These are phyloP conservation scores for Tricholoma matsutake DNA, from an alignment of 768 basidiomycete genomes.

Conservation along the genomic window DNA sequence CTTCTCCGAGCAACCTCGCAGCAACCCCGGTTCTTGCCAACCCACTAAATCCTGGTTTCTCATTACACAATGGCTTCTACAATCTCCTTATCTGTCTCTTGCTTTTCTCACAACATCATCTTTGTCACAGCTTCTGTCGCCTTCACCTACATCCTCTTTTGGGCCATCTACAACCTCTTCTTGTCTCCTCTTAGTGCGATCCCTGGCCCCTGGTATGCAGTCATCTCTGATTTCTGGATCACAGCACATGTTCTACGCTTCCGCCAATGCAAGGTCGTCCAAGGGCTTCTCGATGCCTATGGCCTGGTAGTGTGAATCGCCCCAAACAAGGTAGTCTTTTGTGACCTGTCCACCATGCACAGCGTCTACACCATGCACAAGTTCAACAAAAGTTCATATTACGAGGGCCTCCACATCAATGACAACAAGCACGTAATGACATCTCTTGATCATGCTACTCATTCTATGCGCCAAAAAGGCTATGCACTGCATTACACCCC, in stretches of 20 bases:
- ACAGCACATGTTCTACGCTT: conserved; percentile 71
- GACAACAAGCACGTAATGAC: conserved; percentile 88
- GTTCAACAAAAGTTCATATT: conserved; percentile 79
- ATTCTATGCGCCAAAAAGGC: conserved; percentile 68
- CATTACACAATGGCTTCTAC: conserved; percentile 30
- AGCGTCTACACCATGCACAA: conserved; percentile 74
- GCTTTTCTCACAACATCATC: conserved; percentile 33
- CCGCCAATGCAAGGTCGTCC: conserved; percentile 67
- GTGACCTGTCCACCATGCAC: conserved; percentile 65
- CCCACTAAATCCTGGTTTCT: conserved; percentile 12
- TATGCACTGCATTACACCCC: conserved; percentile 74
- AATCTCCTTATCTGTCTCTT: conserved; percentile 28
- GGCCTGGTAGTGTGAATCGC: conserved; percentile 78
- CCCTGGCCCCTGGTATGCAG: conserved; percentile 81
- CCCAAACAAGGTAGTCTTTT: conserved; percentile 78
- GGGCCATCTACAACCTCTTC: conserved; percentile 47
- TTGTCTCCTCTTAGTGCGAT: conserved; percentile 70
- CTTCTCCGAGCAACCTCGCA: conserved; percentile 26
- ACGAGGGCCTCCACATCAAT: conserved; percentile 80
- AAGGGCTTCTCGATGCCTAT: conserved; percentile 66
- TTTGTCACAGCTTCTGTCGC: conserved; percentile 29
- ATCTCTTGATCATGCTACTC: conserved; percentile 68
- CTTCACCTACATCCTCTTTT: conserved; percentile 34
- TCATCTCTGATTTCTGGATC: conserved; percentile 70
- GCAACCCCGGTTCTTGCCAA: conserved; percentile 24